Percentiles rank a stretch among this genome's conserved stretches.
These are phyloP conservation scores for Boletus eberwhitei DNA, from an alignment of 768 basidiomycete genomes.

Conservation along the genomic window DNA sequence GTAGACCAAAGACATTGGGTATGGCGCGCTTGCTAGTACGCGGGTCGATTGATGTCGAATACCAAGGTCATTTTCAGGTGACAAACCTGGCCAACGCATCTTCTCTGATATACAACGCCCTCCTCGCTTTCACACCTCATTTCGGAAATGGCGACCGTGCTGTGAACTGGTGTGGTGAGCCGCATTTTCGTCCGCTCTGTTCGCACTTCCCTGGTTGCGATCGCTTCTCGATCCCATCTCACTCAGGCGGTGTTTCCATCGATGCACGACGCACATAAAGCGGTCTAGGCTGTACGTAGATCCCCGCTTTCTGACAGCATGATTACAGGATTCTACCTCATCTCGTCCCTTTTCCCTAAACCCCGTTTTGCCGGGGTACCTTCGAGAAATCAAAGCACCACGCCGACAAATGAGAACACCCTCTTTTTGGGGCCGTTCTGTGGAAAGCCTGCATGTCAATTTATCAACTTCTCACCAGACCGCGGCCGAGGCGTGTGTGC, in stretches of 20 bases:
- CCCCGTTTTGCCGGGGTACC: slow-evolving; percentile 28
- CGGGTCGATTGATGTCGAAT: background rate
- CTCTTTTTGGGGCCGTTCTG: slow-evolving; percentile 82
- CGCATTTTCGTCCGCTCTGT: background rate
- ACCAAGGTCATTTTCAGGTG: slow-evolving; percentile 43
- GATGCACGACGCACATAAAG: background rate
- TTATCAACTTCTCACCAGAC: slow-evolving; percentile 58
- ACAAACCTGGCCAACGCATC: slow-evolving; percentile 86
- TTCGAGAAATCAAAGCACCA: slow-evolving; percentile 12
- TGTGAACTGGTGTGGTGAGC: slow-evolving; percentile 93
- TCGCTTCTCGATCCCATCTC: background rate
- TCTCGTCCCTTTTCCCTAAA: slow-evolving; percentile 58
- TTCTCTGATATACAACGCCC: slow-evolving; percentile 74
- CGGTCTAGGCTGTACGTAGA: background rate
- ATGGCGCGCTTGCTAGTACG: slow-evolving; percentile 18
- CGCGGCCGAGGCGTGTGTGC: slow-evolving; percentile 80
- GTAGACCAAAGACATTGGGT: slow-evolving; percentile 79
- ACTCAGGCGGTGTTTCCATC: background rate
- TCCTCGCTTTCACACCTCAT: slow-evolving; percentile 60
- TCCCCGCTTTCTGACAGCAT: slow-evolving; percentile 18
- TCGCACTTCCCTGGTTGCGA: background rate
- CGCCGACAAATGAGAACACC: slow-evolving; percentile 9
- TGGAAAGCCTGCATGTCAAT: slow-evolving; percentile 89
- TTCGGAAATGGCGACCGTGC: slow-evolving; percentile 63
- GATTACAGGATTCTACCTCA: slow-evolving; percentile 79